phyloP scores from a whole-genome alignment of 2,329 filamentous ascomycete genomes.

The Albophoma yamanashiensis region DNA sequence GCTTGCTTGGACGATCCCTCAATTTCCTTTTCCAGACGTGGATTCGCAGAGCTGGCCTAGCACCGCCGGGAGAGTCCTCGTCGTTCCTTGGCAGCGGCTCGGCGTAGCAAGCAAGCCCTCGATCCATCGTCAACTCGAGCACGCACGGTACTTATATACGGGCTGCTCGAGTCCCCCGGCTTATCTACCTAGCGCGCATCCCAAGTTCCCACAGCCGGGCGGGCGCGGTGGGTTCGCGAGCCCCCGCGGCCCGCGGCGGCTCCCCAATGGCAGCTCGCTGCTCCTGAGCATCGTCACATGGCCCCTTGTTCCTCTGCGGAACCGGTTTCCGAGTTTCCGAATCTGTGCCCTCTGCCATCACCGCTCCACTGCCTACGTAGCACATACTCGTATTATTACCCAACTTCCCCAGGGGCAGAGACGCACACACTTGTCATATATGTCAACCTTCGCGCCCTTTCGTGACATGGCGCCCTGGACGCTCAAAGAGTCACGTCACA shows the following conservation, averaged over 20 bases:
- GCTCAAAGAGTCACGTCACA: background rate
- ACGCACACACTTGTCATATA: background rate
- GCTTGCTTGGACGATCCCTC: too few species aligned
- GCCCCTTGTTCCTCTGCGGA: background rate
- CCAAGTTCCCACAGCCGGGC: background rate
- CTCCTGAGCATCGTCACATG: background rate
- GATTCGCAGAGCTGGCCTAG: background rate
- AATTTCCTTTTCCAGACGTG: too few species aligned
- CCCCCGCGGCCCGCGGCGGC: too few species aligned
- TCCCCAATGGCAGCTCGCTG: too few species aligned
- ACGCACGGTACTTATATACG: background rate
- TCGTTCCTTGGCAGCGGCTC: too few species aligned
- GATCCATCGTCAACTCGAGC: background rate
- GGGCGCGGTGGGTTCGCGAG: too few species aligned
- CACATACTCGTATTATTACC: too few species aligned
- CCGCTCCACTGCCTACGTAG: too few species aligned
- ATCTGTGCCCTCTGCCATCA: too few species aligned
- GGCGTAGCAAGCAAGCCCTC: background rate
- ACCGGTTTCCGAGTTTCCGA: background rate
- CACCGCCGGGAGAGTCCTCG: background rate
- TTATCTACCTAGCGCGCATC: background rate
- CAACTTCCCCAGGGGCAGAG: too few species aligned
- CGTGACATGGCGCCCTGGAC: background rate
- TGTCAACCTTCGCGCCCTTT: background rate
- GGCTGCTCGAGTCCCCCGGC: background rate